phyloP scores from a whole-genome alignment of 208 protist species.

The Porcisia deanei region DNA sequence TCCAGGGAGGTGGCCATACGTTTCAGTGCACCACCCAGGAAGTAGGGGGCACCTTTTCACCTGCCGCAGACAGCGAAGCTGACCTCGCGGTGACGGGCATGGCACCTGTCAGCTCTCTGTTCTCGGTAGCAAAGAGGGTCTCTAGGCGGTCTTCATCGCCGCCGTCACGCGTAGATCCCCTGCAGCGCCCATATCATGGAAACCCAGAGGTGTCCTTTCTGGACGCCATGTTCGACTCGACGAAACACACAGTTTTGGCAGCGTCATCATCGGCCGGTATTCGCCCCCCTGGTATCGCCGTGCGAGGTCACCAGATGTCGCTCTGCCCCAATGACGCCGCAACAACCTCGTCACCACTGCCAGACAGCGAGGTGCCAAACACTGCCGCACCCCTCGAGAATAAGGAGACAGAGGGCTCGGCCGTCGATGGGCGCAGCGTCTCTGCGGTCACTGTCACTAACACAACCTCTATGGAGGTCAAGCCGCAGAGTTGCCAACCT shows the following conservation, averaged over 20 bases:
- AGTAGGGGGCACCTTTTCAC: not conserved
- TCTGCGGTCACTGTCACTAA: not conserved
- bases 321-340: not conserved
- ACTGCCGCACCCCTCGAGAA: not conserved
- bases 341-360: slow-evolving; percentile 7
- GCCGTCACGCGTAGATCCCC: slow-evolving; percentile 13
- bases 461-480: not conserved
- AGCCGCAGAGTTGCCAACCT: not conserved
- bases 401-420: not conserved
- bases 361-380: not conserved
- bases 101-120: slow-evolving; percentile 1
- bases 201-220: not conserved
- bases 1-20: slow-evolving; percentile 28
- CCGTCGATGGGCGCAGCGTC: not conserved
- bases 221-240: not conserved
- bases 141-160: not conserved
- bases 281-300: slow-evolving; percentile 16
- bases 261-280: not conserved
- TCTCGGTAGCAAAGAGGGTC: not conserved
- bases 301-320: slow-evolving; percentile 4
- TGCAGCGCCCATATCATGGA: slow-evolving; percentile 23
- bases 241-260: not conserved
- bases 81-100: not conserved
- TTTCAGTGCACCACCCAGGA: slow-evolving; percentile 11
- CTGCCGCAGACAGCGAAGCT: not conserved